A percentile compares a stretch with the other conserved stretches of the same genome.
phyloP scores from a whole-genome alignment of 768 basidiomycete genomes.

The Tylopilus subfusipes region DNA sequence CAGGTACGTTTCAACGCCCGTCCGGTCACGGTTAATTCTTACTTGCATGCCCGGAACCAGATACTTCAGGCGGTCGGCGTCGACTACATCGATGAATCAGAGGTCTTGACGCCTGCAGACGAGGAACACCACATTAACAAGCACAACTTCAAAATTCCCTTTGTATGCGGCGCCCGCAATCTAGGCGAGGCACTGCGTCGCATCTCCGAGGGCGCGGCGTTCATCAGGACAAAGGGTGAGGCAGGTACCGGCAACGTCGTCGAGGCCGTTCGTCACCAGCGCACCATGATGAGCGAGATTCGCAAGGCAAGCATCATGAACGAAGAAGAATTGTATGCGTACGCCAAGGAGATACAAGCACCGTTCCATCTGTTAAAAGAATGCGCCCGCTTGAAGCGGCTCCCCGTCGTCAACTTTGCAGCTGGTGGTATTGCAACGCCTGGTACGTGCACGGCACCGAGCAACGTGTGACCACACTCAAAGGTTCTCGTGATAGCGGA shows the following conservation, averaged over 20 bases:
- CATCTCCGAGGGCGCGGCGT: constrained; percentile 95
- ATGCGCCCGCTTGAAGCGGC: constrained; percentile 85
- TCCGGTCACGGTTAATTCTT: neutral
- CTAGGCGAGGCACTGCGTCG: constrained; percentile 95
- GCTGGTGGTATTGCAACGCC: constrained; percentile 93
- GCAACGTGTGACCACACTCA: neutral
- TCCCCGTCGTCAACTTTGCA: constrained; percentile 96
- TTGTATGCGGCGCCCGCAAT: constrained; percentile 94
- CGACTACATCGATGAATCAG: constrained; percentile 95
- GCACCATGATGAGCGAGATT: constrained; percentile 81
- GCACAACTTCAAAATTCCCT: constrained; percentile 90
- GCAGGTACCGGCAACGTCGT: constrained; percentile 88
- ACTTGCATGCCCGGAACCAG: constrained; percentile 35
- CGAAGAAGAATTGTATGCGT: constrained; percentile 92
- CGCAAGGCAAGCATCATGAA: constrained; percentile 82
- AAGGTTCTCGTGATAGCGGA: constrained; percentile 52
- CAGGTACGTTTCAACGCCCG: constrained; percentile 47
- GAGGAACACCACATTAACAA: constrained; percentile 97
- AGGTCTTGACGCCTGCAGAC: constrained; percentile 94
- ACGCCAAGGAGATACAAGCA: constrained; percentile 88
- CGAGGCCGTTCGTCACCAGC: constrained; percentile 91
- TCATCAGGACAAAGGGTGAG: constrained; percentile 97
- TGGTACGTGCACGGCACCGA: constrained; percentile 43
- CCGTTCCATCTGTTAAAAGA: constrained; percentile 97
- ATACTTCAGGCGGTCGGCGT: constrained; percentile 92